Base-by-base conservation (phyloP, 2,329 filamentous ascomycete genomes). In the Alternaria ethzedia region DNA sequence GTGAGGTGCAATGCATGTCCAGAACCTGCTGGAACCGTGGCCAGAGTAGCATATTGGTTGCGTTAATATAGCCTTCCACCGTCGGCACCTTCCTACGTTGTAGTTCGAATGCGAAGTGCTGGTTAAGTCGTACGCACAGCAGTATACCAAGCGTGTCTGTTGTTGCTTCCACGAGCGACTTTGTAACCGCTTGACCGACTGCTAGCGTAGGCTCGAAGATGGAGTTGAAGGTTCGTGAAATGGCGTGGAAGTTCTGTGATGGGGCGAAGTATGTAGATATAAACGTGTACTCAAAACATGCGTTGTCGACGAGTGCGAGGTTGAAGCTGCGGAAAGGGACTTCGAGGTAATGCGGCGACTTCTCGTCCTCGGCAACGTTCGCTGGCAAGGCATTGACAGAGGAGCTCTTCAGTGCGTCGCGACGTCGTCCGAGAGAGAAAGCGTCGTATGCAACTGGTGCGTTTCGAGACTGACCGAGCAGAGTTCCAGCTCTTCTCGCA, bases 1-100 rank as follows among this genome's bases (percentile, higher is more conserved):
- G 86, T 1, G 93, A 96, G 57, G 97, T 94, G 81, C 92, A 94
- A 78, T 99, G 96, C 59, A 90, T 87, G 77, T 97, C 94, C 89
- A 99, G 97, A 71, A 97, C 90, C 60, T 93, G 88, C 80, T 99
- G 96, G 73, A 99, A 92, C 25, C 95, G 90, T 8, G 96, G 96
- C 96, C 96, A 99, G 6, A 99, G 87, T 3, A 96, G 88, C 93
- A 99, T 99, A 75, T 91, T 94, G 6, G 93, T 97, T 49, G 89
- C 94, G 78, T 99, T 99, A 77, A 97, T 90, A 77, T 99, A 99
- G 43, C 89, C 87, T 75, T 99, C 96, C 2, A 93, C 90, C 6
- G 93, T 90, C 0, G 96, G 96, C 1, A 98, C 89, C 76, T 96
- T 95, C 58, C 95, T 89, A 11, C 95, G 88, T 79, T 99, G 96